Percentiles rank a stretch among this genome's conserved stretches.
Conservation (phyloP, 176 grass and related monocot genomes). For the Carex littledalei region DNA sequence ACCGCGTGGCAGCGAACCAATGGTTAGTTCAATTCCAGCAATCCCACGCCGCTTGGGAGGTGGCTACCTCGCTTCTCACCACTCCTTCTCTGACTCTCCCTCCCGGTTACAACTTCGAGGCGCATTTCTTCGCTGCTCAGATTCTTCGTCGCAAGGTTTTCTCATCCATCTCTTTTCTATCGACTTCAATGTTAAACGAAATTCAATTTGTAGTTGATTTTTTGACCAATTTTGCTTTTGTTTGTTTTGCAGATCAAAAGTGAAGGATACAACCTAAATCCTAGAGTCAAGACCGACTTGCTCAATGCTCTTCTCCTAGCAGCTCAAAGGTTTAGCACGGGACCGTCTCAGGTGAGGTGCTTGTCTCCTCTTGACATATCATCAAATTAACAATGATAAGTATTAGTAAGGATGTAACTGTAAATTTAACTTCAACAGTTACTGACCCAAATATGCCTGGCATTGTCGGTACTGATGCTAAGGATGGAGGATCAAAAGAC, state of each 20-base stretch:
- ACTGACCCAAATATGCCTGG: slow-evolving; percentile 90
- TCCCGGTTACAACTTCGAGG: slow-evolving; percentile 27
- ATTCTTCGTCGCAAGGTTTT: slow-evolving; percentile 56
- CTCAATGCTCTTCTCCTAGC: slow-evolving; percentile 69
- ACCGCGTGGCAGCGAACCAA: slow-evolving; percentile 45
- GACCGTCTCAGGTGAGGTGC: slow-evolving; percentile 40
- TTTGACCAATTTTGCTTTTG: neutral
- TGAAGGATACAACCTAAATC: slow-evolving; percentile 33
- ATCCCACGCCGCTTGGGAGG: slow-evolving; percentile 36
- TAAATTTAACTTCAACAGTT: slow-evolving; percentile 36
- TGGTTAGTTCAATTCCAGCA: slow-evolving; percentile 57
- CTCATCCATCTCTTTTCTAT: neutral
- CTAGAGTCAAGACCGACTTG: slow-evolving; percentile 32
- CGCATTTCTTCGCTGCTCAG: slow-evolving; percentile 55
- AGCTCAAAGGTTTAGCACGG: slow-evolving; percentile 53
- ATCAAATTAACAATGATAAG: neutral
- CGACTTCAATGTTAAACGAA: neutral
- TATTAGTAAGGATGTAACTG: neutral
- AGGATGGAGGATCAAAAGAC: slow-evolving; percentile 39
- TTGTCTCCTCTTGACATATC: neutral
- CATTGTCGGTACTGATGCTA: slow-evolving; percentile 56
- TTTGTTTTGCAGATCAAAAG: slow-evolving; percentile 32
- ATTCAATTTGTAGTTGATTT: neutral
- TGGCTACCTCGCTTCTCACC: slow-evolving; percentile 46
- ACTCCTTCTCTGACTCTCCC: neutral